Percentiles rank a stretch among this genome's conserved stretches.
Conservation (phyloP, 2,329 filamentous ascomycete species). For the Colletotrichum sojae region DNA sequence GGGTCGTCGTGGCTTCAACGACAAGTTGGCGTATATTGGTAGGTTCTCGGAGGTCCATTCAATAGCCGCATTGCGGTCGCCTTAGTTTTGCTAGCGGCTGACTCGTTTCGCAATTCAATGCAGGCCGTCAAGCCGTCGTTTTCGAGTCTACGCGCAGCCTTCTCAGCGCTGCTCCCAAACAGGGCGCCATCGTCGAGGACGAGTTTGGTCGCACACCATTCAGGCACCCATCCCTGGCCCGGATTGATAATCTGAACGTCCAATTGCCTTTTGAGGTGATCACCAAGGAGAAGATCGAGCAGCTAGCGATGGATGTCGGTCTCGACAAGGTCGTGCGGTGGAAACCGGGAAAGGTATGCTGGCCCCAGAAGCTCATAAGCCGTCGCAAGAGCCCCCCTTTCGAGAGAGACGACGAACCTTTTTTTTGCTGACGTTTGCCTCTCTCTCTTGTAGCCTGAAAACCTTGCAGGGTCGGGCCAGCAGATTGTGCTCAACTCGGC, state of each 20-base stretch:
- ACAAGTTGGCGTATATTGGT: constrained; percentile 92
- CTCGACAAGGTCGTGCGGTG: constrained; percentile 85
- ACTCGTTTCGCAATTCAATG: constrained; percentile 34
- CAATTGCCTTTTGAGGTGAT: constrained; percentile 73
- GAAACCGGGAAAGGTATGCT: constrained; percentile 85
- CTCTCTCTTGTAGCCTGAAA: constrained; percentile 64
- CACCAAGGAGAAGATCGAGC: constrained; percentile 75
- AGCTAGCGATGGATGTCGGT: constrained; percentile 78
- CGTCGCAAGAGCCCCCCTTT: constrained; percentile 1
- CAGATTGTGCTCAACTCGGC: constrained; percentile 82
- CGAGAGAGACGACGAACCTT: background rate
- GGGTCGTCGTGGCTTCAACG: constrained; percentile 93
- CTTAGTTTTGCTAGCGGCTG: background rate
- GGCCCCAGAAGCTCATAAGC: background rate
- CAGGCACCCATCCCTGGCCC: constrained; percentile 77
- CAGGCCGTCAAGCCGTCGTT: constrained; percentile 47
- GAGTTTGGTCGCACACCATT: constrained; percentile 75
- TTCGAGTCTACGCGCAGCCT: constrained; percentile 62
- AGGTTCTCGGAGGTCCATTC: constrained; percentile 43
- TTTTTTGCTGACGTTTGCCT: constrained; percentile 7
- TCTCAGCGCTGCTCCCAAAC: constrained; percentile 55
- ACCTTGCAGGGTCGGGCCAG: constrained; percentile 80
- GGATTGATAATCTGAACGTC: constrained; percentile 79
- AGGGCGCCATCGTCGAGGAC: constrained; percentile 55
- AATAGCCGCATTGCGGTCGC: constrained; percentile 15